Conservation (phyloP, 495 filamentous ascomycete genomes). For the Penicillium turbatum region DNA sequence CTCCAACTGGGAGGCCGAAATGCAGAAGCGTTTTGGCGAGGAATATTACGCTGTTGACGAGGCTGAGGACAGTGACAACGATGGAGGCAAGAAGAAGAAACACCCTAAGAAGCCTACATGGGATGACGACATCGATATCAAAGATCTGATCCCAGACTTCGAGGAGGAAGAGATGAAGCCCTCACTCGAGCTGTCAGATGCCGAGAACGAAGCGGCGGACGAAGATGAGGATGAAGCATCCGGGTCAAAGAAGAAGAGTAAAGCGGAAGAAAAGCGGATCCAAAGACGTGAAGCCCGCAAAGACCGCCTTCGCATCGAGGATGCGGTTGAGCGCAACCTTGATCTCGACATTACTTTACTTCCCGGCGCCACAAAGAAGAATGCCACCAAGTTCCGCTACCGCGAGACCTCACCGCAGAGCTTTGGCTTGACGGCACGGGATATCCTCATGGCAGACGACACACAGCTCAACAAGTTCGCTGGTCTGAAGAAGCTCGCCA, state of each 20-base stretch:
- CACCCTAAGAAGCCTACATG: conserved; percentile 86
- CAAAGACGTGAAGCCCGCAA: conserved; percentile 70
- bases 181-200: conserved; percentile 50
- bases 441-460: conserved; percentile 90
- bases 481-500: conserved; percentile 88
- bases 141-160: conserved; percentile 84
- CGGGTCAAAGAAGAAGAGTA: conserved; percentile 53
- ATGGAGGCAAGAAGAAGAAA: conserved; percentile 54
- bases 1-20: conserved; percentile 81
- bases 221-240: conserved; percentile 48
- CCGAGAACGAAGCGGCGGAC: conserved; percentile 48
- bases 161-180: conserved; percentile 57
- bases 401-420: conserved; percentile 86
- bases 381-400: conserved; percentile 69
- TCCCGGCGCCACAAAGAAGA: conserved; percentile 52
- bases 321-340: conserved; percentile 78
- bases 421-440: conserved; percentile 81
- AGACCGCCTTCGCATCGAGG: conserved; percentile 78
- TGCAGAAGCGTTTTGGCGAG: conserved; percentile 80
- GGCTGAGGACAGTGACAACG: conserved; percentile 44
- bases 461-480: conserved; percentile 82
- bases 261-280: conserved; percentile 59
- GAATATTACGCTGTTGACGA: conserved; percentile 69
- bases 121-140: conserved; percentile 96
- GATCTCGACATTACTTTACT: conserved; percentile 62